These are phyloP conservation scores for Trametes meyenii DNA, from an alignment of 768 basidiomycete genomes.

Conservation along the genomic window DNA sequence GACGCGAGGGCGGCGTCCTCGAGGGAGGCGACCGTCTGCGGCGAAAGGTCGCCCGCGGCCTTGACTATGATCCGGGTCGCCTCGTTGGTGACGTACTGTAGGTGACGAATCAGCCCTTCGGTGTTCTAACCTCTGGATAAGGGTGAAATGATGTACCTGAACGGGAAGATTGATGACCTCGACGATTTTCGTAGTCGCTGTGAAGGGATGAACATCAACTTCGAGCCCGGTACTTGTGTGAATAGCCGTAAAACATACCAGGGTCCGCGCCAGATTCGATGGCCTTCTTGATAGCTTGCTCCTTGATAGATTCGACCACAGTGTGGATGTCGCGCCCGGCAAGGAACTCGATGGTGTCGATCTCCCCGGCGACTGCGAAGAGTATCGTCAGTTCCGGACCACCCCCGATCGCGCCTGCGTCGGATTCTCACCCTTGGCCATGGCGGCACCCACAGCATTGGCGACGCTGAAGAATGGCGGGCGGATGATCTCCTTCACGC, in stretches of 20 bases:
- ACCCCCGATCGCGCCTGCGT: background rate
- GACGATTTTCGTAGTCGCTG: slow-evolving; percentile 48
- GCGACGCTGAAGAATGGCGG: slow-evolving; percentile 58
- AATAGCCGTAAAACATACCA: slow-evolving; percentile 22
- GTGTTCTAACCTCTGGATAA: background rate
- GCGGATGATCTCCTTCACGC: slow-evolving; percentile 53
- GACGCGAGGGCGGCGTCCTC: background rate
- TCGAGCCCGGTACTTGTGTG: slow-evolving; percentile 13
- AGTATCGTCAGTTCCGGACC: background rate
- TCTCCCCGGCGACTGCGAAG: slow-evolving; percentile 30
- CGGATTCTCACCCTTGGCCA: slow-evolving; percentile 29
- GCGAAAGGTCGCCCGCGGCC: slow-evolving; percentile 57
- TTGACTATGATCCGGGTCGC: slow-evolving; percentile 60
- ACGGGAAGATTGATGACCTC: slow-evolving; percentile 60
- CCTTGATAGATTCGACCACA: slow-evolving; percentile 39
- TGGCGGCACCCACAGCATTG: slow-evolving; percentile 63
- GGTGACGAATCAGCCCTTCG: background rate
- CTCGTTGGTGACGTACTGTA: slow-evolving; percentile 52
- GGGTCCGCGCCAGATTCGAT: slow-evolving; percentile 41
- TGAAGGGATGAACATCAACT: background rate
- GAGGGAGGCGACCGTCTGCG: slow-evolving; percentile 9
- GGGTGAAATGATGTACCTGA: slow-evolving; percentile 36
- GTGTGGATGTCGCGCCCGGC: slow-evolving; percentile 33
- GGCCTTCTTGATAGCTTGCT: slow-evolving; percentile 34
- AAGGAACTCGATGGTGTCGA: slow-evolving; percentile 43